Evolutionary conservation across 2,329 filamentous ascomycete genomes (phyloP).

Genomic region (Cladophialophora psammophila): DNA sequence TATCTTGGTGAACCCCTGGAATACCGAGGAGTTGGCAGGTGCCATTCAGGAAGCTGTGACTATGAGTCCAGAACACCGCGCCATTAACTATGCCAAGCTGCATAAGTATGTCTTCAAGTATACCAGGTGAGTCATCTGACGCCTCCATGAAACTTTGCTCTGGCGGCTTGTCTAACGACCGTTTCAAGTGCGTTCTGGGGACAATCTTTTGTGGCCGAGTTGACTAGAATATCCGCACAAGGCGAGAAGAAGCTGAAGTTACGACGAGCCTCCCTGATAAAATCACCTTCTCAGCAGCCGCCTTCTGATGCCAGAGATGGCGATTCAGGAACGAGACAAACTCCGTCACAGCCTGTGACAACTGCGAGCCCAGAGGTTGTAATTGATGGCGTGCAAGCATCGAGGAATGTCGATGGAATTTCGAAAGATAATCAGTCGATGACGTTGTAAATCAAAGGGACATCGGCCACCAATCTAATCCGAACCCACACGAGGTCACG

Average conservation of each 20-base stretch:
- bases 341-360: neutral
- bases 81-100: slow-evolving; percentile 87
- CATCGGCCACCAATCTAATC: neutral
- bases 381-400: neutral
- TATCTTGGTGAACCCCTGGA: slow-evolving; percentile 97
- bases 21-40: slow-evolving; percentile 91
- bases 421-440: neutral
- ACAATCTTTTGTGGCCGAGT: slow-evolving; percentile 85
- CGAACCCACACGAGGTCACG: neutral
- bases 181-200: slow-evolving; percentile 84
- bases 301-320: slow-evolving; percentile 11
- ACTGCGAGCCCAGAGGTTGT: neutral
- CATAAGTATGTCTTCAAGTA: slow-evolving; percentile 97
- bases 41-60: slow-evolving; percentile 96
- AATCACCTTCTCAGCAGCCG: slow-evolving; percentile 19
- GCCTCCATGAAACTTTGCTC: too few relatives aligned
- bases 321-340: slow-evolving; percentile 2
- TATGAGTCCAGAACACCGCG: slow-evolving; percentile 88
- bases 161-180: slow-evolving; percentile 37
- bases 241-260: slow-evolving; percentile 59
- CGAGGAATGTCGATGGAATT: neutral
- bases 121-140: slow-evolving; percentile 65
- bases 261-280: slow-evolving; percentile 37
- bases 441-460: neutral
- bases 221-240: slow-evolving; percentile 66